Percentiles rank a stretch among this genome's conserved stretches.
Conservation (phyloP, 192 early-diverging fungal genomes). For the Entomortierella parvispora region DNA sequence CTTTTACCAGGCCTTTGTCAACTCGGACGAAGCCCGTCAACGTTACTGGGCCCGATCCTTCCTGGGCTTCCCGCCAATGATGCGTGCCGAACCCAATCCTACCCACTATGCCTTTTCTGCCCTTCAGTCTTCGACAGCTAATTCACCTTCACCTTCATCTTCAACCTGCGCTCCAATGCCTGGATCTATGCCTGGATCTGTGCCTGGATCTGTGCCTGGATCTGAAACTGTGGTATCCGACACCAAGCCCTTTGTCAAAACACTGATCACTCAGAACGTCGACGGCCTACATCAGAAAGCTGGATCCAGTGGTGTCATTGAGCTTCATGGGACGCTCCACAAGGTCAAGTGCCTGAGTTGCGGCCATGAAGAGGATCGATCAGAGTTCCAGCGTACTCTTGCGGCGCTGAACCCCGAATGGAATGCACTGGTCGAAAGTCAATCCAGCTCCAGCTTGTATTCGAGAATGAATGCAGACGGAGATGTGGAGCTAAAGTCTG, state of each 20-base stretch:
- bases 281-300: conserved; percentile 80
- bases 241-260: conserved; percentile 37
- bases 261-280: conserved; percentile 94
- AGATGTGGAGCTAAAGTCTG: conserved; percentile 21
- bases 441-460: conserved; percentile 54
- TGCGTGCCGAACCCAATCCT: conserved; percentile 74
- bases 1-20: conserved; percentile 72
- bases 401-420: conserved; percentile 76
- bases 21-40: conserved; percentile 60
- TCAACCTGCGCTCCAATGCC: neutral
- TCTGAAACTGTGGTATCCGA: neutral
- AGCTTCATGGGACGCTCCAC: conserved; percentile 87
- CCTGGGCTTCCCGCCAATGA: conserved; percentile 81
- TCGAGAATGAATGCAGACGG: conserved; percentile 63
- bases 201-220: neutral
- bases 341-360: conserved; percentile 81
- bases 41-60: conserved; percentile 94
- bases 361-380: conserved; percentile 60
- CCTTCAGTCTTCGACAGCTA: conserved; percentile 57
- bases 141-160: too few relatives aligned
- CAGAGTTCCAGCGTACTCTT: conserved; percentile 72
- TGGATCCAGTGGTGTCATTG: conserved; percentile 70
- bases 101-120: conserved; percentile 72
- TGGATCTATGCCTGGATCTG: neutral
- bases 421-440: conserved; percentile 53